phyloP scores from a whole-genome alignment of 257 asterid species.

The Sherardia arvensis region DNA sequence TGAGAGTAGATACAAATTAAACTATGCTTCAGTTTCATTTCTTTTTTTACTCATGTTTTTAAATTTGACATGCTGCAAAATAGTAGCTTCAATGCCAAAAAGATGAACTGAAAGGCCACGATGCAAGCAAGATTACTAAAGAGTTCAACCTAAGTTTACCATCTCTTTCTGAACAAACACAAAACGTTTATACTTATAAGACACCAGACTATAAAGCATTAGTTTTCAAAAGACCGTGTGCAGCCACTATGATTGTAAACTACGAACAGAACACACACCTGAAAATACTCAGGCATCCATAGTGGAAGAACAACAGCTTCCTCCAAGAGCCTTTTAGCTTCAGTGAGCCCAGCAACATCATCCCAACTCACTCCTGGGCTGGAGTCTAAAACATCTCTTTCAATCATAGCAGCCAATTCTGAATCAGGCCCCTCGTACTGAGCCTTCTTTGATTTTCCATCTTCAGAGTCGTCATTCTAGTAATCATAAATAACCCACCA shows the following conservation, averaged over 20 bases:
- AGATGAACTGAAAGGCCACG: neutral
- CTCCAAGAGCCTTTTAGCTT: conserved; percentile 94
- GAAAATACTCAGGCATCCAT: conserved; percentile 99
- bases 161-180: neutral
- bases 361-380: conserved; percentile 99
- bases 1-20: conserved; percentile 20
- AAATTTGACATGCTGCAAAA: neutral
- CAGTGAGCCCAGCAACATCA: conserved; percentile 94
- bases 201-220: neutral
- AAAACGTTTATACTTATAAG: neutral
- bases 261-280: conserved; percentile 39
- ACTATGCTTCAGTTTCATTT: neutral
- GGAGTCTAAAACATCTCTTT: conserved; percentile 90
- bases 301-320: conserved; percentile 99
- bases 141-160: neutral
- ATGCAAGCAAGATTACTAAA: neutral
- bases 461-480: conserved; percentile 85
- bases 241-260: neutral
- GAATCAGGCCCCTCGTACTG: conserved; percentile 97
- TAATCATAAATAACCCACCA: neutral
- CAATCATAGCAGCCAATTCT: conserved; percentile 99
- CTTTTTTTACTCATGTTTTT: neutral
- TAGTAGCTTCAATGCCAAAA: neutral
- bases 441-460: conserved; percentile 69
- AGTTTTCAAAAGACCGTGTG: neutral